Evolutionary conservation across 2,329 filamentous ascomycete species (phyloP), one percentile per base, ranked within the genome.

Genomic region (Trichoderma koningiopsis): DNA sequence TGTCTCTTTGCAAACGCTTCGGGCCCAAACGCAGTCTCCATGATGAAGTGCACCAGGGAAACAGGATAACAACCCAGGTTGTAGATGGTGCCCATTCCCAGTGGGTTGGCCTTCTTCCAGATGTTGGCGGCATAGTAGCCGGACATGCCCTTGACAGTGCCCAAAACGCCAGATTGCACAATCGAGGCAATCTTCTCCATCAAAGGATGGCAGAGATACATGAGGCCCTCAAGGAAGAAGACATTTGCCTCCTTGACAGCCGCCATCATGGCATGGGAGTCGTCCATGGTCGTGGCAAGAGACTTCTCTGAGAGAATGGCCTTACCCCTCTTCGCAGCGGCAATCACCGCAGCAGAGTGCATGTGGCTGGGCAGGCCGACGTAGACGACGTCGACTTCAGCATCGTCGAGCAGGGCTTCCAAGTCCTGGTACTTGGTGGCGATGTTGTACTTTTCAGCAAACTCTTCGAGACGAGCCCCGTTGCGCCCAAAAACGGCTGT

Each of bases 41-140:
- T 72, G 49, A 76, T 70, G 11, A 74, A 71, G 47, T 76, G 75
- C 11, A 75, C 63, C 24, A 76, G 72, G 4, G 75, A 76, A 27
- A 75, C 74, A 2, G 74, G 75, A 29, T 76, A 76, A 70, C 75
- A 76, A 6, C 75, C 75, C 43, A 76, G 69, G 69, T 76, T 76
- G 68, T 76, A 76, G 52, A 76, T 76, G 33, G 75, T 76, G n/a
- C 75, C 75, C 72, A 72, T 74, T 13, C 74, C 75, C 27, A 74
- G 60, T 11, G 75, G 75, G 53, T 76, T 76, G 62, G 75, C 75
- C 62, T 73, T 74, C 29, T 72, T 71, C 69, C 74, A 75, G 64
- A 76, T 76, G 63, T 76, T 72, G 64, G 75, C 74, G 7, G 75
- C 74, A 68, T 76, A 76, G 69, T 76, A 73, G 37, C 71, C 75